Evolutionary conservation across 2,329 filamentous ascomycete species (phyloP).

Genomic region (Aspergillus clavatus): DNA sequence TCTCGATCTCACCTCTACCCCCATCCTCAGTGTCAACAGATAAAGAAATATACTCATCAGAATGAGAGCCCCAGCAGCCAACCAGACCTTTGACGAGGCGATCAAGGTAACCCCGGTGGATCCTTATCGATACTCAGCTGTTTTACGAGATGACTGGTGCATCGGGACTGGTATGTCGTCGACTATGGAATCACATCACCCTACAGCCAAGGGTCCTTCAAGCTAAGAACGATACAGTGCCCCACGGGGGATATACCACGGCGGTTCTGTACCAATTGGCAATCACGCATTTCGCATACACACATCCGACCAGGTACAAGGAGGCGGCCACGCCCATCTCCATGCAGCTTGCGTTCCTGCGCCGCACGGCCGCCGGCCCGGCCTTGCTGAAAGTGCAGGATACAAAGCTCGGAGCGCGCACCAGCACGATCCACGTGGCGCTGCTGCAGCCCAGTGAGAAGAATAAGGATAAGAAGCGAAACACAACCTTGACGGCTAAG

Average conservation of each 20-base stretch:
- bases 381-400: slow-evolving; percentile 57
- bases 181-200: not conserved
- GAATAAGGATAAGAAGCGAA: slow-evolving; percentile 23
- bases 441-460: slow-evolving; percentile 41
- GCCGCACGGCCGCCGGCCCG: slow-evolving; percentile 56
- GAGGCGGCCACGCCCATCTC: slow-evolving; percentile 55
- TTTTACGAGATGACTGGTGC: slow-evolving; percentile 57
- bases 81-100: slow-evolving; percentile 34
- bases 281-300: slow-evolving; percentile 55
- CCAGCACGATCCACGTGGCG: slow-evolving; percentile 59
- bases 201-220: not conserved
- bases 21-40: not conserved
- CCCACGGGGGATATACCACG: slow-evolving; percentile 67
- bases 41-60: not conserved
- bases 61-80: slow-evolving; percentile 12
- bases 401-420: slow-evolving; percentile 60
- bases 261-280: slow-evolving; percentile 58
- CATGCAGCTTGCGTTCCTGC: slow-evolving; percentile 61
- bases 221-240: slow-evolving; percentile 46
- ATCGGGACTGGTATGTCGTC: slow-evolving; percentile 56
- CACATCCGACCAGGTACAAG: slow-evolving; percentile 49
- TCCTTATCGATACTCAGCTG: slow-evolving; percentile 55
- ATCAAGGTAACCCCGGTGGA: slow-evolving; percentile 33
- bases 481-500: not conserved
- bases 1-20: not conserved